Evolutionary conservation across 306 rosid species (phyloP), one percentile per base, ranked within the genome.

Genomic region (Cyamopsis tetragonoloba): DNA sequence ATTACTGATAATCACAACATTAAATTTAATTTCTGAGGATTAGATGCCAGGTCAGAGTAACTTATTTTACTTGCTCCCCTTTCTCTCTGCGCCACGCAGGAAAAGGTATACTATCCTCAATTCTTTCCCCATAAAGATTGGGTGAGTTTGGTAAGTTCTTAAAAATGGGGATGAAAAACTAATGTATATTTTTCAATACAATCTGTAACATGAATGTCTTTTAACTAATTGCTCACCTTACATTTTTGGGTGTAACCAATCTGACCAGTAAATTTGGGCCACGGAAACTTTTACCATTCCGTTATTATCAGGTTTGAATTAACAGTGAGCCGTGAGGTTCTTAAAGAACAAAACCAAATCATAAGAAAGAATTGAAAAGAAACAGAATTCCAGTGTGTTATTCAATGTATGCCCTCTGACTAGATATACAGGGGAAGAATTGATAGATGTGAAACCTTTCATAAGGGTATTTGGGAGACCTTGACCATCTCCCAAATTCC

Each of bases 291-390:
- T 64, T n/a, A 23, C 7, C 31, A 12, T 37, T 22, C 31, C 19
- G 31, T 44, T 34, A 65, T 68, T 15, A 76, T 15, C 54, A 57
- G 46, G 35, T 38, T 59, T 48, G 22, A 19, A 11, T 34, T 56
- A 5, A 34, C 24, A 22, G 56, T 38, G 41, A 51, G 38, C 28
- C 62, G n/a, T n/a, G n/a, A n/a, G n/a, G n/a, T n/a, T n/a, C n/a
- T n/a, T n/a, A n/a, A n/a, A n/a, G n/a, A n/a, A n/a, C n/a, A n/a
- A n/a, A n/a, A n/a, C n/a, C n/a, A n/a, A n/a, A n/a, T n/a, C n/a
- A n/a, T n/a, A n/a, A n/a, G n/a, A n/a, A n/a, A n/a, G n/a, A n/a
- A n/a, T n/a, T n/a, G n/a, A n/a, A n/a, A n/a, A n/a, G n/a, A n/a
- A n/a, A n/a, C n/a, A n/a, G n/a, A n/a, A n/a, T n/a, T n/a, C n/a